Conservation (phyloP, 345 rosid species). For the Ceriops tagal region DNA sequence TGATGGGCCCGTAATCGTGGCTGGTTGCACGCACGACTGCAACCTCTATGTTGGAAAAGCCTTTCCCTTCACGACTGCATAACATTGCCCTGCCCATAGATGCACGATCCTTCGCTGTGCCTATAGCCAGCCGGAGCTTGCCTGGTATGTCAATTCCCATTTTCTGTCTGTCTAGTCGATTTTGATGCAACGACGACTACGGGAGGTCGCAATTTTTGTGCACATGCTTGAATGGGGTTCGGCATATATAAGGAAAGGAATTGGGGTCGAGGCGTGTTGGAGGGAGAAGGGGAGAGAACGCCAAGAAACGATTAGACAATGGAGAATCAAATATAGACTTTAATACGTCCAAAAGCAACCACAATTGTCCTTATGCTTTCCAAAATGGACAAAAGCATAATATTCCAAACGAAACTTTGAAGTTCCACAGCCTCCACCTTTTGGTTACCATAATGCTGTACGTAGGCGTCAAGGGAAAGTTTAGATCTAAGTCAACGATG, state of each 20-base stretch:
- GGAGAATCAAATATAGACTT: conserved; percentile 27
- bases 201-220: not conserved
- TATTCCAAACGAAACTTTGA: not conserved
- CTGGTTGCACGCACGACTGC: conserved; percentile 79
- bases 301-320: conserved; percentile 3
- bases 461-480: too few species aligned
- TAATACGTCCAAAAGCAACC: not conserved
- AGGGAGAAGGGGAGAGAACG: not conserved
- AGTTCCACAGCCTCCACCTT: too few species aligned
- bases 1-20: conserved; percentile 54
- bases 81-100: conserved; percentile 75
- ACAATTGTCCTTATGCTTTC: not conserved
- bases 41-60: conserved; percentile 58
- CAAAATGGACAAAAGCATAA: not conserved
- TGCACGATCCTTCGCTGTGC: conserved; percentile 71
- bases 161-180: not conserved
- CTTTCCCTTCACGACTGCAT: conserved; percentile 40
- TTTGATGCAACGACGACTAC: not conserved
- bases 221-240: conserved; percentile 10
- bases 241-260: conserved; percentile 12
- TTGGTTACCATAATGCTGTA: too few species aligned
- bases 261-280: too few species aligned
- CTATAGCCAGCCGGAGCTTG: conserved; percentile 57
- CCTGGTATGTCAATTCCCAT: conserved; percentile 55
- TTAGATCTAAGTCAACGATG: too few species aligned